phyloP scores from a whole-genome alignment of 805 yeast genomes.

The Ogataea ganodermae region DNA sequence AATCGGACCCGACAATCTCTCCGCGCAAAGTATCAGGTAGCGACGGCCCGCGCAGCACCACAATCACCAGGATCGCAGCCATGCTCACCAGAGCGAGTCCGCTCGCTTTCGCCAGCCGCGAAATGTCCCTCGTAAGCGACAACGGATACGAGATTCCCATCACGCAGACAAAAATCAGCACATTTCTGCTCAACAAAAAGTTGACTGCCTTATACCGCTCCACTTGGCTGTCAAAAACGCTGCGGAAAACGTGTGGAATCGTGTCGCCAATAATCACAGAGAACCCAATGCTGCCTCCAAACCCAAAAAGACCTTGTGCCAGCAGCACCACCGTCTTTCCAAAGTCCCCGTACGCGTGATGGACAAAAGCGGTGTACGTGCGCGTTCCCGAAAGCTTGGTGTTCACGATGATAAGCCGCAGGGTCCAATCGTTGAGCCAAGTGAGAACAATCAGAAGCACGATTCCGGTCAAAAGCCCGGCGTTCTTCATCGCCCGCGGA shows the following conservation, averaged over 20 bases:
- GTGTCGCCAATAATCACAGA: slow-evolving; percentile 95
- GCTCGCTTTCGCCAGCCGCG: slow-evolving; percentile 82
- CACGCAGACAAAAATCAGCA: slow-evolving; percentile 71
- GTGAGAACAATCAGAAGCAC: slow-evolving; percentile 62
- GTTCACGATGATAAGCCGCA: slow-evolving; percentile 75
- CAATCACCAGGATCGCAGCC: slow-evolving; percentile 74
- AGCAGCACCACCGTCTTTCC: slow-evolving; percentile 70
- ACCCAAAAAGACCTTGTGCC: slow-evolving; percentile 86
- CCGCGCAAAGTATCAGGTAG: slow-evolving; percentile 52
- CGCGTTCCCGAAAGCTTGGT: slow-evolving; percentile 73
- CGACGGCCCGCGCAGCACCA: slow-evolving; percentile 72
- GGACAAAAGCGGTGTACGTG: slow-evolving; percentile 84
- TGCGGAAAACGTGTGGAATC: slow-evolving; percentile 81
- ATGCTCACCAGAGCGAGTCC: slow-evolving; percentile 85
- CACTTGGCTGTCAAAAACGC: slow-evolving; percentile 54
- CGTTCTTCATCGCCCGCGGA: slow-evolving; percentile 80
- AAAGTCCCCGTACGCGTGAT: slow-evolving; percentile 69
- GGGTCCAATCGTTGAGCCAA: slow-evolving; percentile 83
- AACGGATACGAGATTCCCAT: slow-evolving; percentile 78
- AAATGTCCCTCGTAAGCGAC: slow-evolving; percentile 76
- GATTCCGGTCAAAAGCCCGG: slow-evolving; percentile 77
- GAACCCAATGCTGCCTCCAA: slow-evolving; percentile 93
- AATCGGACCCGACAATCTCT: slow-evolving; percentile 41
- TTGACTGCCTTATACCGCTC: slow-evolving; percentile 42
- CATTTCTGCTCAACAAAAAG: slow-evolving; percentile 63